Evolutionary conservation across 805 yeast genomes (phyloP), one percentile per base, ranked within the genome.

Genomic region (Yamadazyma philogaea): DNA sequence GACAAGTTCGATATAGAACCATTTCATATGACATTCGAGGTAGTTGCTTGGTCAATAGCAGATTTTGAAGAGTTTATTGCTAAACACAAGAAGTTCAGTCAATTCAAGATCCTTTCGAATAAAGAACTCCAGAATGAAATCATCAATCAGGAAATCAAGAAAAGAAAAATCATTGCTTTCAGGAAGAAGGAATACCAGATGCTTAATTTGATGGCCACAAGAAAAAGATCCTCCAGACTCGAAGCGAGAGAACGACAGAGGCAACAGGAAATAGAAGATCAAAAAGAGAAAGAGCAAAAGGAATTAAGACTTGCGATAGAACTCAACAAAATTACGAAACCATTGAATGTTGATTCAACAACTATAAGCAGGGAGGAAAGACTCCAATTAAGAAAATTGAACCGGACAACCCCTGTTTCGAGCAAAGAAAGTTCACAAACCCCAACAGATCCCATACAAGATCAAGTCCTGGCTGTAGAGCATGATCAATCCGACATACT

Each of bases 181-280:
- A 67, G 84, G 51, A 77, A 73, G 50, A 81, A 78, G 56, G 87
- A 82, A 43, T 72, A 77, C 35, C 81, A 84, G 49, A 70, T 85
- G 73, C 78, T 77, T 37, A 75, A 74, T 17, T 59, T 86, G 42
- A 61, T 86, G 54, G 81, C 81, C 3, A 77, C 84, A 43, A 72
- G 93, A 53, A 85, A 86, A 53, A 72, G 87, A 50, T 84, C 91
- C 0, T 78, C 88, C 1, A 73, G 93, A 60, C 60, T 86, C 34
- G 86, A 82, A 50, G 84, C 84, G 15, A 80, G 78, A 53, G 81
- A 77, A 47, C 64, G 62, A 46, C 72, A 64, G 39, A 68, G 59
- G 42, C 65, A 57, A 35, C 84, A 80, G 47, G 87, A 84, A 48
- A 78, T 75, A 16, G 70, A 70, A 39, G 64, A 64, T 37, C 57